A percentile compares a stretch with the other conserved stretches of the same genome.
Conservation (phyloP, 805 yeast genomes). For the Wickerhamiella australiensis region DNA sequence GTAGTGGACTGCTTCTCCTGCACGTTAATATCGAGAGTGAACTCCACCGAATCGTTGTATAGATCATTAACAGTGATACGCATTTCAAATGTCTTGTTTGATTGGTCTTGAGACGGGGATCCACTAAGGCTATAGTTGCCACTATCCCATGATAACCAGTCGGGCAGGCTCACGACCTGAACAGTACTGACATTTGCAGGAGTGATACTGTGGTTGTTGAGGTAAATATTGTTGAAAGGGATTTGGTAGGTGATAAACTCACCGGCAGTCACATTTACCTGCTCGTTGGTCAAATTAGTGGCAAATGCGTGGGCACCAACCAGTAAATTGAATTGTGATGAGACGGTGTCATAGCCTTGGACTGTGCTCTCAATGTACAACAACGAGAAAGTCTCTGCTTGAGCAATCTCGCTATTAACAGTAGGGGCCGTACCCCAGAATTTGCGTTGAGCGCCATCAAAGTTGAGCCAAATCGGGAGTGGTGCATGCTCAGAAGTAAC, state of each 20-base stretch:
- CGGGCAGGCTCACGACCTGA: slow-evolving; percentile 29
- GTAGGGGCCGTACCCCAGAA: slow-evolving; percentile 84
- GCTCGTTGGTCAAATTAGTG: slow-evolving; percentile 46
- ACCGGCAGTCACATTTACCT: slow-evolving; percentile 58
- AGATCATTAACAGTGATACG: slow-evolving; percentile 34
- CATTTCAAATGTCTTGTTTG: slow-evolving; percentile 24
- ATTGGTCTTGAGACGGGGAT: slow-evolving; percentile 42
- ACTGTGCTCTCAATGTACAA: slow-evolving; percentile 70
- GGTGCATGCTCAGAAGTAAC: slow-evolving; percentile 73
- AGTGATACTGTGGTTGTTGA: slow-evolving; percentile 47
- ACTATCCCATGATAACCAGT: slow-evolving; percentile 57
- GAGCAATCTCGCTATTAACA: slow-evolving; percentile 78
- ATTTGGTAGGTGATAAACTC: slow-evolving; percentile 41
- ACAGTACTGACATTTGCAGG: slow-evolving; percentile 45
- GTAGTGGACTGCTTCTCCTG: slow-evolving; percentile 18
- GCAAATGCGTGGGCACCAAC: slow-evolving; percentile 84
- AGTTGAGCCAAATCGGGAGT: slow-evolving; percentile 78
- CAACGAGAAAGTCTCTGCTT: slow-evolving; percentile 59
- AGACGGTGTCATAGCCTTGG: slow-evolving; percentile 58
- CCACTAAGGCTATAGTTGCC: slow-evolving; percentile 61
- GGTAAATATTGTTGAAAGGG: slow-evolving; percentile 50
- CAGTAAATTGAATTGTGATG: slow-evolving; percentile 54
- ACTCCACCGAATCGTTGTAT: slow-evolving; percentile 27
- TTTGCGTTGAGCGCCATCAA: slow-evolving; percentile 47
- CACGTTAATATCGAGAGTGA: slow-evolving; percentile 21